These are phyloP conservation scores for Ogataea haglerorum DNA, from an alignment of 805 yeast species.

Conservation along the genomic window DNA sequence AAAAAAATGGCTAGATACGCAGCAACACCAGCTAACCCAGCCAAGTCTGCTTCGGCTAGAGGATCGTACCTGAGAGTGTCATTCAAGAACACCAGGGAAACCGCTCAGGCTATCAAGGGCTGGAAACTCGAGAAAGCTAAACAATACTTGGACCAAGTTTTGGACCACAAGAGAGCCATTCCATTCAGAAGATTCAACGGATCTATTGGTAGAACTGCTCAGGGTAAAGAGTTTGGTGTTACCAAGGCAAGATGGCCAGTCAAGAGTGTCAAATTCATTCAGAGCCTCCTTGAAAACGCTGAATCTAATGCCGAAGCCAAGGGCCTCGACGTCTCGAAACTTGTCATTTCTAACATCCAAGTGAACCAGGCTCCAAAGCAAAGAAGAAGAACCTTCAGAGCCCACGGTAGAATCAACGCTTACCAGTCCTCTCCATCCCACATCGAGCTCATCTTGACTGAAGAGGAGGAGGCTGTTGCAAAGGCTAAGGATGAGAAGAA, in stretches of 20 bases:
- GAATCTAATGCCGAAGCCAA: constrained; percentile 98
- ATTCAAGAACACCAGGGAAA: constrained; percentile 99
- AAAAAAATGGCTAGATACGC: constrained; percentile 96
- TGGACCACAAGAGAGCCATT: constrained; percentile 98
- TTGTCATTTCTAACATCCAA: constrained; percentile 96
- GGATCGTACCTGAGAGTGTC: constrained; percentile 99
- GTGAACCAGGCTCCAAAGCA: constrained; percentile 99
- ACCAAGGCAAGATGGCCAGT: constrained; percentile 99
- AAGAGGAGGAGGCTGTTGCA: constrained; percentile 89
- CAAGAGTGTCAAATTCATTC: constrained; percentile 93
- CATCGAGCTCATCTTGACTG: constrained; percentile 95
- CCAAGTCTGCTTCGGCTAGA: constrained; percentile 98
- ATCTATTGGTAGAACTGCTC: constrained; percentile 98
- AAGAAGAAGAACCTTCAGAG: constrained; percentile 99
- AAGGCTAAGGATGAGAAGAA: constrained; percentile 61
- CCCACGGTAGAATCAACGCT: constrained; percentile 99
- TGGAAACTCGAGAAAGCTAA: constrained; percentile 97
- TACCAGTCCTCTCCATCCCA: constrained; percentile 99
- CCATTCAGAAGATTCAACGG: constrained; percentile 98
- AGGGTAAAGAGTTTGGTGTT: constrained; percentile 99
- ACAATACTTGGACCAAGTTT: constrained; percentile 90
- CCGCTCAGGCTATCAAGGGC: constrained; percentile 97
- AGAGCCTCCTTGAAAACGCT: constrained; percentile 95
- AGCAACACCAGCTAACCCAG: constrained; percentile 98
- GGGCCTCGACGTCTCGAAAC: constrained; percentile 94